Base-by-base conservation (phyloP, 192 early-diverging fungal species). In the Umbelopsis sp. region DNA sequence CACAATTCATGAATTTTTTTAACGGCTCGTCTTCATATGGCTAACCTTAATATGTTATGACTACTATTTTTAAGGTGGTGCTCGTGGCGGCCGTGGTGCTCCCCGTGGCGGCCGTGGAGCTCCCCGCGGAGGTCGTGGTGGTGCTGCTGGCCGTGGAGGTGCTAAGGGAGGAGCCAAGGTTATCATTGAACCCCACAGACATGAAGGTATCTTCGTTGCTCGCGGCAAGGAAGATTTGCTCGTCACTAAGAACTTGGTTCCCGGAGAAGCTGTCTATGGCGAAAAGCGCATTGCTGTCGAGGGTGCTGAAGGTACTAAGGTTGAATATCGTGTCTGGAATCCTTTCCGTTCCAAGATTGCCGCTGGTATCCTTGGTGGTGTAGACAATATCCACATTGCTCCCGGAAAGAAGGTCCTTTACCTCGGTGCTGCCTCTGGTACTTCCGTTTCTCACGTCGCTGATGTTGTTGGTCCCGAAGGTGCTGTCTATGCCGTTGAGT, bases 281-380 rank as follows among this genome's bases (percentile, higher is more conserved):
- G 97, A 99, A 83, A 99, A 99, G 91, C 89, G 97, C 77, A 94
- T 99, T 78, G 90, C 92, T 1, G 92, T 98, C 8, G 97, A 99
- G 73, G 96, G 96, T 67, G 80, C 89, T 67, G 97, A 99, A 56
- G 94, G 94, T 69, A 92, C 93, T 75, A 99, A 99, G 85, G 91
- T 91, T 43, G 97, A 99, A 85, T 99, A 99, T 85, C 91, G 97
- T 72, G 95, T 99, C 68, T 99, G 97, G 97, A 99, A 99, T 82
- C 97, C 97, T 72, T 99, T 99, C 93, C 89, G 97, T 75, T 98
- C 96, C 76, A 99, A 99, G 91, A 78, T 99, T 45, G 97, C 97
- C 56, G 97, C 97, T 69, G 96, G 95, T 83, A 89, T 99, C 59
- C 90, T 99, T 16, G 96, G 96, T 75, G 96, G 96, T 89, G 81